Evolutionary conservation across 2,329 filamentous ascomycete genomes (phyloP).

Genomic region (Pseudopyrenochaeta lycopersici): DNA sequence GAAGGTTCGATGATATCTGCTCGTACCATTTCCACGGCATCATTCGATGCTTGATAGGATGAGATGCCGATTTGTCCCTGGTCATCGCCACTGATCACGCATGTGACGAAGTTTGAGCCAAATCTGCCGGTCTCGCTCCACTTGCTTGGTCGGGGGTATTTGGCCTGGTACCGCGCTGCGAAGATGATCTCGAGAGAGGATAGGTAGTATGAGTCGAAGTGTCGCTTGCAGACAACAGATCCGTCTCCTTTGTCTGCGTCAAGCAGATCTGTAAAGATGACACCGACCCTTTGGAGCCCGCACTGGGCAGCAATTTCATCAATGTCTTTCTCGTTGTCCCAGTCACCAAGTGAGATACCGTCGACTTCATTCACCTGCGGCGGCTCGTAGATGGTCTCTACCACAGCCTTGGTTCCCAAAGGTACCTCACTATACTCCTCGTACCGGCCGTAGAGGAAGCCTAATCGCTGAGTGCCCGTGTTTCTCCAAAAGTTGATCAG

Average conservation of each 20-base stretch:
- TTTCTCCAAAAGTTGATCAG: constrained; percentile 92
- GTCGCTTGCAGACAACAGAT: constrained; percentile 90
- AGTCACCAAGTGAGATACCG: constrained; percentile 83
- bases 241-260: constrained; percentile 84
- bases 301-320: constrained; percentile 83
- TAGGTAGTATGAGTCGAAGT: constrained; percentile 93
- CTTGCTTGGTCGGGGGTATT: constrained; percentile 88
- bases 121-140: constrained; percentile 97
- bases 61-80: constrained; percentile 87
- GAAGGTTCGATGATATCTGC: constrained; percentile 96
- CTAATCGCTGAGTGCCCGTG: constrained; percentile 83
- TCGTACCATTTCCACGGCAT: constrained; percentile 95
- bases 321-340: constrained; percentile 84
- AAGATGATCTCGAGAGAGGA: constrained; percentile 93
- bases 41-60: constrained; percentile 93
- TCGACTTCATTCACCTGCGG: constrained; percentile 90
- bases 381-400: constrained; percentile 96
- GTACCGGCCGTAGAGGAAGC: constrained; percentile 91
- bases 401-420: constrained; percentile 91
- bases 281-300: constrained; percentile 86
- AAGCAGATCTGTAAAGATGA: constrained; percentile 93
- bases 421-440: constrained; percentile 92
- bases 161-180: constrained; percentile 85
- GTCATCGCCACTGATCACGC: constrained; percentile 92
- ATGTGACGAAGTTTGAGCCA: constrained; percentile 96